A percentile compares a stretch with the other conserved stretches of the same genome.
Evolutionary conservation across 176 grass and related monocot species (phyloP).

Genomic region (Ensete glaucum): DNA sequence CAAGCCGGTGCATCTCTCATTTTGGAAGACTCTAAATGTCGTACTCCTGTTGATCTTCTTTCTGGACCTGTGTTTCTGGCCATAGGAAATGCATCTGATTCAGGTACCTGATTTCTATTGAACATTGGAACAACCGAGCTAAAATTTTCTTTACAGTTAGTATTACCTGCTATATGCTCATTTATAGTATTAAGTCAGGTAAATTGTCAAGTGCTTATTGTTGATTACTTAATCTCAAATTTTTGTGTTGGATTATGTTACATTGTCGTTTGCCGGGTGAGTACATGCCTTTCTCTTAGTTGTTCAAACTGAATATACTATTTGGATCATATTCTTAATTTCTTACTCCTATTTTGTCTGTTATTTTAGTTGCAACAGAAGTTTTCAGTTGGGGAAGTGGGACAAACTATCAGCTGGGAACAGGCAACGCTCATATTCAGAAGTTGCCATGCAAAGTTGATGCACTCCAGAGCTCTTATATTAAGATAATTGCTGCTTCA

Average conservation of each 20-base stretch:
- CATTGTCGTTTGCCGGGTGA: not conserved
- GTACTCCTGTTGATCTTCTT: constrained; percentile 83
- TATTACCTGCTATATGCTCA: not conserved
- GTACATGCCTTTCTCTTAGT: constrained; percentile 10
- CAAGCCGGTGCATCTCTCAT: constrained; percentile 71
- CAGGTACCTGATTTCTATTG: constrained; percentile 49
- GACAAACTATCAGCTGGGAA: constrained; percentile 96
- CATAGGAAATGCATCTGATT: constrained; percentile 48
- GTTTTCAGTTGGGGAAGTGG: constrained; percentile 99
- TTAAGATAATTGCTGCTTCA: constrained; percentile 65
- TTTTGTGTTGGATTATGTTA: not conserved
- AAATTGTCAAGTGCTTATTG: too few relatives aligned
- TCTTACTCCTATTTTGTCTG: constrained; percentile 2
- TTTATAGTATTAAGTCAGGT: too few relatives aligned
- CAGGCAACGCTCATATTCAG: constrained; percentile 94
- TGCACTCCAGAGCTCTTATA: constrained; percentile 64
- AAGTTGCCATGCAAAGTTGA: constrained; percentile 99
- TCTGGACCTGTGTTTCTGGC: constrained; percentile 73
- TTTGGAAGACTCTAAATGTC: constrained; percentile 81
- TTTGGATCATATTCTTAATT: not conserved
- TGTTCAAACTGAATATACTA: not conserved
- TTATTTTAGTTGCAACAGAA: constrained; percentile 76
- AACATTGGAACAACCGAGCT: not conserved
- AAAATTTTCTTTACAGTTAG: not conserved
- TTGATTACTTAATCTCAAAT: not conserved